A percentile compares a stretch with the other conserved stretches of the same genome.
Conservation (phyloP, 495 filamentous ascomycete species). For the Xylaria cubensis region DNA sequence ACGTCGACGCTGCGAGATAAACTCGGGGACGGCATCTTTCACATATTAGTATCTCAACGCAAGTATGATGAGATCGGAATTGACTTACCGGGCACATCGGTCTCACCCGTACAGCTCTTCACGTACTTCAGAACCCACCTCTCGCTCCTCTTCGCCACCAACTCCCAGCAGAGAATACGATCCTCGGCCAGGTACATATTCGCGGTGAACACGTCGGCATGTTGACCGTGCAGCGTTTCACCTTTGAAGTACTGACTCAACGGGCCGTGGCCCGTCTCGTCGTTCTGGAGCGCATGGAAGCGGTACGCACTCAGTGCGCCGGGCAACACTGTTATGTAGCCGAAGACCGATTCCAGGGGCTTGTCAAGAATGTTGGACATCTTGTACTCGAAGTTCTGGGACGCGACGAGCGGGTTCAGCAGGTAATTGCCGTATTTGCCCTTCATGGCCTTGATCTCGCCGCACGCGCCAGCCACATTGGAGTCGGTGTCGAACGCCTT, state of each 20-base stretch:
- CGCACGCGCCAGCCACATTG: conserved; percentile 93
- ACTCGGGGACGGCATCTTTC: conserved; percentile 80
- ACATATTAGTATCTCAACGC: conserved; percentile 29
- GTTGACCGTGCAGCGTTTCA: conserved; percentile 93
- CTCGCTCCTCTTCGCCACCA: conserved; percentile 94
- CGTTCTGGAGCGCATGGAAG: conserved; percentile 96
- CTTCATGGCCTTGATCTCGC: conserved; percentile 96
- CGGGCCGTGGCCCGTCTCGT: conserved; percentile 92
- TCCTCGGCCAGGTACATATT: conserved; percentile 99
- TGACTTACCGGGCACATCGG: conserved; percentile 88
- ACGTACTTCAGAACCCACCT: conserved; percentile 98
- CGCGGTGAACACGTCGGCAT: conserved; percentile 97
- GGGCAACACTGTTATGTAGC: conserved; percentile 95
- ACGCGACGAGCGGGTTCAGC: conserved; percentile 92
- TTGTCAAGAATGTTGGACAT: conserved; percentile 99
- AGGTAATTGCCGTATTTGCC: conserved; percentile 82
- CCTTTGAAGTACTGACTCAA: conserved; percentile 99
- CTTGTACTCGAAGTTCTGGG: conserved; percentile 99
- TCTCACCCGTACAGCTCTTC: conserved; percentile 92
- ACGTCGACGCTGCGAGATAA: conserved; percentile 91
- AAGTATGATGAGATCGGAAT: not conserved
- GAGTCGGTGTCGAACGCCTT: conserved; percentile 98
- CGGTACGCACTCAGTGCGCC: conserved; percentile 95
- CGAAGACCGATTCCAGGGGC: conserved; percentile 95
- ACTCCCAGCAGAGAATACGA: conserved; percentile 98